Conservation (phyloP, 2,329 filamentous ascomycete genomes). For the Talaromyces sp. region DNA sequence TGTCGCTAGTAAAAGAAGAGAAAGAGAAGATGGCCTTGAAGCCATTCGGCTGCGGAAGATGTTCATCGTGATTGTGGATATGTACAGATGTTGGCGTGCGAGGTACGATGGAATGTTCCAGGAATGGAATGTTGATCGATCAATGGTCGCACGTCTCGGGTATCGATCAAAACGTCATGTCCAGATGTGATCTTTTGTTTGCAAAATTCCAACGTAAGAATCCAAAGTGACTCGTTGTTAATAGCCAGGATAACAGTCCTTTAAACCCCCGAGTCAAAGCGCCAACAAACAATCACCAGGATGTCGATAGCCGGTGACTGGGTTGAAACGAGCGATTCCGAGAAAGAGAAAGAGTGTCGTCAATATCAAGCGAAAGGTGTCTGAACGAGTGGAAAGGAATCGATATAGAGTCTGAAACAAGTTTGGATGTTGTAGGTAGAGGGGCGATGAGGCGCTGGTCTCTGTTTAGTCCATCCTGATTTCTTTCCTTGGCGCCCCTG, state of each 20-base stretch:
- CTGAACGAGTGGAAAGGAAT: conserved; percentile 6
- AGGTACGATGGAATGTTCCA: conserved; percentile 11
- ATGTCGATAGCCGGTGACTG: background rate
- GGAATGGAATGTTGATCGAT: conserved; percentile 13
- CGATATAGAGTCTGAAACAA: background rate
- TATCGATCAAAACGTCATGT: conserved; percentile 5
- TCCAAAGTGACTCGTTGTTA: background rate
- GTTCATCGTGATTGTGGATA: conserved; percentile 8
- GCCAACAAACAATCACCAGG: conserved; percentile 6
- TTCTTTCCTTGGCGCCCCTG: conserved; percentile 6
- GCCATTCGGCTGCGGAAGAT: conserved; percentile 1
- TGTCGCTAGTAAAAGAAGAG: background rate
- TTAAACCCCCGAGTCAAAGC: background rate
- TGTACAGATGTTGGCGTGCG: background rate
- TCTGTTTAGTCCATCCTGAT: conserved; percentile 1
- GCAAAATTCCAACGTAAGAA: background rate
- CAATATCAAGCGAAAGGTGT: background rate
- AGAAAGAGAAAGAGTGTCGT: conserved; percentile 5
- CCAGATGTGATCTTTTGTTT: background rate
- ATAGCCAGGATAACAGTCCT: background rate
- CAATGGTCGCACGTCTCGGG: conserved; percentile 1
- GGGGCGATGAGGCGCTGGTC: background rate
- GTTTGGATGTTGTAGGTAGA: background rate
- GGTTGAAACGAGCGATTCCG: background rate
- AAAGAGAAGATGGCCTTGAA: background rate